These are phyloP conservation scores for Nicotiana attenuata DNA, from an alignment of 257 asterid species.

Conservation along the genomic window DNA sequence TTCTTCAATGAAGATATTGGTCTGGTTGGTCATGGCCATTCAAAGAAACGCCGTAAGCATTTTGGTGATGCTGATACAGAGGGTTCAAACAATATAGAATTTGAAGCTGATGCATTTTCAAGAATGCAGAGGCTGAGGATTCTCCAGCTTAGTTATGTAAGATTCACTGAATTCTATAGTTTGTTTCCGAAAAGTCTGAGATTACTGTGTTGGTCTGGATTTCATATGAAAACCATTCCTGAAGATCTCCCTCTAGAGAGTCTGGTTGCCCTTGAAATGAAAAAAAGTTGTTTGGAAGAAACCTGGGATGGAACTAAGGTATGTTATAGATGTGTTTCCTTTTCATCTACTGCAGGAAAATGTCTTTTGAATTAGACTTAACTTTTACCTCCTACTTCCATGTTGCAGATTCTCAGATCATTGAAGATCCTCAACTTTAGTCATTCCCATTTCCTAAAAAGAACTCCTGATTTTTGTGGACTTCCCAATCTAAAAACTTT, in stretches of 20 bases:
- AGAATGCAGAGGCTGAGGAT: conserved; percentile 14
- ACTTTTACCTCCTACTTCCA: neutral
- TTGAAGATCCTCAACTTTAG: conserved; percentile 12
- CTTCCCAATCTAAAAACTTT: conserved; percentile 11
- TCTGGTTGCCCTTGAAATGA: conserved; percentile 16
- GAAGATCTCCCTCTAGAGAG: conserved; percentile 5
- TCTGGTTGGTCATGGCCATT: neutral
- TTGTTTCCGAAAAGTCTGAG: neutral
- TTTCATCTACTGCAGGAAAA: neutral
- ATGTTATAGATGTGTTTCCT: neutral
- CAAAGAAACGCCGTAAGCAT: neutral
- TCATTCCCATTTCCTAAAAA: neutral
- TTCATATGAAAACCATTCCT: conserved; percentile 2
- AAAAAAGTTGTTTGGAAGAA: conserved; percentile 1
- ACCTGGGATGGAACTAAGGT: conserved; percentile 5
- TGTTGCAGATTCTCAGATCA: conserved; percentile 4
- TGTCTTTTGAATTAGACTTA: neutral
- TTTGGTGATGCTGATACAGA: neutral
- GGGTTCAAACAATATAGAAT: neutral
- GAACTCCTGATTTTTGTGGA: conserved; percentile 11
- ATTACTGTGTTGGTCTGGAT: conserved; percentile 11
- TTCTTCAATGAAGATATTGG: neutral
- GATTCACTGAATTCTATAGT: neutral
- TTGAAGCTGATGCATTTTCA: conserved; percentile 11
- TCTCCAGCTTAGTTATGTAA: conserved; percentile 11